Conservation (phyloP, 129 eudicot species). For the Calendula officinalis region DNA sequence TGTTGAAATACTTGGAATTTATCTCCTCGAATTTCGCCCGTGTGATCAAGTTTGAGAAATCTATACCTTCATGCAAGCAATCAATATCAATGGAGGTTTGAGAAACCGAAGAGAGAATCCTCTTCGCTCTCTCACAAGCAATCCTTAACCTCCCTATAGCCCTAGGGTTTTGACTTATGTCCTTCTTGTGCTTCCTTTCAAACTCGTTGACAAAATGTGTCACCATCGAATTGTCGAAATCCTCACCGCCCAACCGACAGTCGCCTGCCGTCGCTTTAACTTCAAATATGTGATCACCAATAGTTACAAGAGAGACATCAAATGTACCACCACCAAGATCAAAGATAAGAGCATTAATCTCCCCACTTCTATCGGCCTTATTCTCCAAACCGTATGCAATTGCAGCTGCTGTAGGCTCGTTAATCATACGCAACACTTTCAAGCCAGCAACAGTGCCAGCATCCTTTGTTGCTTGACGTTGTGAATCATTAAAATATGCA, state of each 20-base stretch:
- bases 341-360: constrained; percentile 20
- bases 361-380: not conserved
- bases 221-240: constrained; percentile 17
- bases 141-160: constrained; percentile 25
- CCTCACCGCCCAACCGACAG: constrained; percentile 31
- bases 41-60: constrained; percentile 14
- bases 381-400: constrained; percentile 24
- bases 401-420: constrained; percentile 35
- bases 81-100: constrained; percentile 19
- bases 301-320: constrained; percentile 23
- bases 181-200: constrained; percentile 3
- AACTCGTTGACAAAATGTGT: constrained; percentile 15
- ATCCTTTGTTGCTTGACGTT: constrained; percentile 68
- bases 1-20: constrained; percentile 2
- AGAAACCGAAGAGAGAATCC: constrained; percentile 21
- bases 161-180: constrained; percentile 13
- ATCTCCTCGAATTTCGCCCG: constrained; percentile 26
- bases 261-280: constrained; percentile 26
- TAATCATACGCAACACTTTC: constrained; percentile 54
- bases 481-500: constrained; percentile 60
- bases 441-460: constrained; percentile 62
- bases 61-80: constrained; percentile 20
- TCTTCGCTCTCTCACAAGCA: constrained; percentile 25
- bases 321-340: constrained; percentile 33
- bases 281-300: not conserved